Evolutionary conservation across 495 filamentous ascomycete species (phyloP).

Genomic region (Daldinia decipiens): DNA sequence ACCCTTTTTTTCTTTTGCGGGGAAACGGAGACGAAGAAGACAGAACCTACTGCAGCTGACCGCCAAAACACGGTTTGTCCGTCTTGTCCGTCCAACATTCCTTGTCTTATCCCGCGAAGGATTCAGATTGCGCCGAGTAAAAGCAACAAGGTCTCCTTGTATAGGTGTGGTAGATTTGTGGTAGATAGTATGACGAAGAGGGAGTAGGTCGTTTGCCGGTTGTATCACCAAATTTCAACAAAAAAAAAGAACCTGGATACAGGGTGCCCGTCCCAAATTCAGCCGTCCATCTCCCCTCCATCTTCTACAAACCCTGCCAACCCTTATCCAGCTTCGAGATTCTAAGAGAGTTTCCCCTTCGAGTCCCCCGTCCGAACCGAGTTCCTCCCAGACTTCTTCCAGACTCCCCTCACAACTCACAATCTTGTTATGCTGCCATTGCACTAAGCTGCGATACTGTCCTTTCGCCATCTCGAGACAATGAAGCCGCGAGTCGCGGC

Average conservation of each 20-base stretch:
- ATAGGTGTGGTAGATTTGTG: conserved; percentile 38
- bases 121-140: conserved; percentile 42
- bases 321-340: conserved; percentile 39
- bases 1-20: conserved; percentile 26
- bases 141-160: conserved; percentile 24
- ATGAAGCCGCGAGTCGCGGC: conserved; percentile 59
- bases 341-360: conserved; percentile 5
- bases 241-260: conserved; percentile 41
- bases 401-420: conserved; percentile 1
- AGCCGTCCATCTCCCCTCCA: conserved; percentile 45
- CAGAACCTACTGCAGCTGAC: conserved; percentile 38
- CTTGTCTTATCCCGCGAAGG: conserved; percentile 30
- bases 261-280: conserved; percentile 38
- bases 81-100: conserved; percentile 1
- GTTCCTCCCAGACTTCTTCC: conserved; percentile 18
- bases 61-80: conserved; percentile 16
- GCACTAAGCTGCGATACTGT: conserved; percentile 35
- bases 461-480: conserved; percentile 52
- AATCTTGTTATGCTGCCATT: conserved; percentile 24
- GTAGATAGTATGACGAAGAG: conserved; percentile 28
- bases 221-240: conserved; percentile 44
- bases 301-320: conserved; percentile 40
- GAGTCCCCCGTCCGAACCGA: conserved; percentile 23
- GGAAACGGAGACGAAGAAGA: conserved; percentile 19
- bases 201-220: conserved; percentile 41